A percentile compares a stretch with the other conserved stretches of the same genome.
These are phyloP conservation scores for Psilocybe azurescens DNA, from an alignment of 768 basidiomycete genomes.

Conservation along the genomic window DNA sequence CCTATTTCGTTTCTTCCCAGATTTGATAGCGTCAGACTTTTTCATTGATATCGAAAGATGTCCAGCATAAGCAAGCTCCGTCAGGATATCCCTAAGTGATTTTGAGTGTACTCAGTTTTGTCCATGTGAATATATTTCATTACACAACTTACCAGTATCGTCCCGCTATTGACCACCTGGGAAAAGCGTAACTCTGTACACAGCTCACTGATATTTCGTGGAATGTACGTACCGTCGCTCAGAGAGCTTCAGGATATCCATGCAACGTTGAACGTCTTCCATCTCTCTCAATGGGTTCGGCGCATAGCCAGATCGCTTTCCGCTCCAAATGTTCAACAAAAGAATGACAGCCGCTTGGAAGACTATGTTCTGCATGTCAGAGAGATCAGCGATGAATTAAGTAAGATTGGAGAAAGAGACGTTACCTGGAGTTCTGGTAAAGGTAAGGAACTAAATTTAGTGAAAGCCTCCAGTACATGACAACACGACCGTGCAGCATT, in stretches of 20 bases:
- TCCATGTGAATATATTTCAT: neutral
- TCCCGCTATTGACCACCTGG: constrained; percentile 48
- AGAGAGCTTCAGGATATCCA: constrained; percentile 51
- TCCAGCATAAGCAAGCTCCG: constrained; percentile 40
- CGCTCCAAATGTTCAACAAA: constrained; percentile 71
- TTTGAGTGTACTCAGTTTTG: neutral
- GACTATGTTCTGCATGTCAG: constrained; percentile 32
- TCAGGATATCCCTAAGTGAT: constrained; percentile 38
- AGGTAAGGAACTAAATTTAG: constrained; percentile 38
- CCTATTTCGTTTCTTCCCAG: constrained; percentile 22
- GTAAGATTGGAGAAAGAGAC: neutral
- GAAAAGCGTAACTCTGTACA: neutral
- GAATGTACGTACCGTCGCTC: constrained; percentile 40
- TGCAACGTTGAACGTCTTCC: constrained; percentile 63
- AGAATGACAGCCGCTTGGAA: constrained; percentile 57
- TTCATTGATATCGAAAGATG: constrained; percentile 31
- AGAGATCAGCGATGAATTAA: neutral
- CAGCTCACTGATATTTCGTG: neutral
- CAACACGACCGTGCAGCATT: constrained; percentile 81
- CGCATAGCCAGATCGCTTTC: constrained; percentile 48
- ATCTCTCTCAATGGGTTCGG: constrained; percentile 57
- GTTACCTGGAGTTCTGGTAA: constrained; percentile 42
- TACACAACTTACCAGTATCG: constrained; percentile 37
- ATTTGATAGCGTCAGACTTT: neutral
- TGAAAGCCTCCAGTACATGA: constrained; percentile 66